A percentile compares a stretch with the other conserved stretches of the same genome.
These are phyloP conservation scores for Eimeria tenella DNA, from an alignment of 169 alveolate species.

Conservation along the genomic window DNA sequence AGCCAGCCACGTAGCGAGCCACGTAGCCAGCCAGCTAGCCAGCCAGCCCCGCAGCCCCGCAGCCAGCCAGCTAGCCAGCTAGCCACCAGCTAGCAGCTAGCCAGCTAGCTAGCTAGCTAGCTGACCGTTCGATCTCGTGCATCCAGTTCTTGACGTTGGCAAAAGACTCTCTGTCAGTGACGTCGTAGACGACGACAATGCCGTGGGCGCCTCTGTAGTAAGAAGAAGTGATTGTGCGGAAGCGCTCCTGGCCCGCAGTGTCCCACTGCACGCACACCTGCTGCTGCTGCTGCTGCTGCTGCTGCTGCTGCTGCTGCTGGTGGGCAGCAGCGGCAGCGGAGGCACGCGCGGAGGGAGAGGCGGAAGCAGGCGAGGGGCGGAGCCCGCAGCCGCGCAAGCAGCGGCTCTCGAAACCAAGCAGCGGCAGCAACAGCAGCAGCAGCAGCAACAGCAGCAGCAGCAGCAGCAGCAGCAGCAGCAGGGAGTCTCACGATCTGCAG, in stretches of 20 bases:
- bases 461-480: conserved; percentile 29
- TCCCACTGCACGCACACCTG: conserved; percentile 89
- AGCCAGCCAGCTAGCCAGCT: background rate
- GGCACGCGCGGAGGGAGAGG: background rate
- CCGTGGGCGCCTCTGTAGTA: conserved; percentile 98
- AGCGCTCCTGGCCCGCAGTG: conserved; percentile 98
- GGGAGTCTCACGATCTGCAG: conserved; percentile 88
- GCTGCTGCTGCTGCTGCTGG: background rate
- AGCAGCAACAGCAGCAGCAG: conserved; percentile 35
- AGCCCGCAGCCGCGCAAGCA: background rate
- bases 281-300: background rate
- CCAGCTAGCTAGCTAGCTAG: background rate
- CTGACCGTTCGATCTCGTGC: conserved; percentile 71
- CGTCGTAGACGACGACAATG: conserved; percentile 77
- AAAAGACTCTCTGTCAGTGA: conserved; percentile 66
- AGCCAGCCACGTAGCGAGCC: background rate
- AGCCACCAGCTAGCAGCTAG: background rate
- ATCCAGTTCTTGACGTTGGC: conserved; percentile 74
- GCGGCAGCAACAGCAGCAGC: conserved; percentile 86
- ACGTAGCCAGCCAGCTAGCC: background rate
- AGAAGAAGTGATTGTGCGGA: conserved; percentile 95
- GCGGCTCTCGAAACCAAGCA: background rate
- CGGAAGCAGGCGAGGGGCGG: background rate
- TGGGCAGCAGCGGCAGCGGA: background rate
- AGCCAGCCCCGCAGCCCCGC: background rate